Evolutionary conservation across 345 rosid genomes (phyloP), one percentile per base, ranked within the genome.

Genomic region (Sonneratia alba): DNA sequence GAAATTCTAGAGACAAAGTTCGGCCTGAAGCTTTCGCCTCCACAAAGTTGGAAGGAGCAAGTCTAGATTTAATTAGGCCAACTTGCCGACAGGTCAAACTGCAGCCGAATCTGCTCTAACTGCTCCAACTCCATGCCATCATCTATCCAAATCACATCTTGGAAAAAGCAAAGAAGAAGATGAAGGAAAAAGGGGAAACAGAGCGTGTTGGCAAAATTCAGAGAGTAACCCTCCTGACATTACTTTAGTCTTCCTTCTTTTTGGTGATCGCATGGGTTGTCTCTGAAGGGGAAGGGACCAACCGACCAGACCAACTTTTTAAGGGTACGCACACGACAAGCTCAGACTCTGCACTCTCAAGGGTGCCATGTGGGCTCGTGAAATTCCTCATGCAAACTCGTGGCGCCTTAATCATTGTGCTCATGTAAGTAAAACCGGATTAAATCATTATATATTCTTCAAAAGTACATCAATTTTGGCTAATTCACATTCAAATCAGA

Each of bases 251-350:
- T 27, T 42, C 34, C 12, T 24, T 10, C 15, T 49, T 53, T 59
- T 53, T 21, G 72, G 24, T 61, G 19, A 53, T 49, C 59, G 53
- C 71, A 24, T 61, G 10, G 8, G 36, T 36, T 2, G 55, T 53
- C 14, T 19, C 19, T 21, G 18, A 51, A 49, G 43, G 32, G 0
- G 10, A 15, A 34, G 40, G 62, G 71, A 70, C 72, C 72, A 70
- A 36, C 72, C 72, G 72, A 70, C 72, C 37, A 53, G 27, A 55
- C 72, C 45, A 36, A 70, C 72, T 18, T 51, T 70, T 51, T 36
- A 19, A 6, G 21, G 12, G 10, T 5, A 42, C 8, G 45, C 43
- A 69, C 71, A 22, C n/a, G 13, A 36, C 18, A 70, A 1, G 22
- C 43, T 47, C 61, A 69, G 22, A 69, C 59, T 9, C 8, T 21